A percentile compares a stretch with the other conserved stretches of the same genome.
phyloP scores from a whole-genome alignment of 164 flowering plant genomes.

The Tetracentron sinense region DNA sequence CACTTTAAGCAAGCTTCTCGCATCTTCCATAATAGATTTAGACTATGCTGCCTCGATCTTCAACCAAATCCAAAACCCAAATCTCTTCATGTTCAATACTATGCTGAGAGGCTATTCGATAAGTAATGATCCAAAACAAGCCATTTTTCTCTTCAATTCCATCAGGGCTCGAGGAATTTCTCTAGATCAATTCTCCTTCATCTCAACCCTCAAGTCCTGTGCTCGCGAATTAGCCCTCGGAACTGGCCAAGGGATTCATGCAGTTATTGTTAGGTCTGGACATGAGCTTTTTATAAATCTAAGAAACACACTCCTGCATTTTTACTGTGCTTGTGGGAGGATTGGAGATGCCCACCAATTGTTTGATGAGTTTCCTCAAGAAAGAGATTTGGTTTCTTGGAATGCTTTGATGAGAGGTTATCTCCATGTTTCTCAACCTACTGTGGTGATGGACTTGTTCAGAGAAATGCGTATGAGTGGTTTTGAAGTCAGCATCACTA shows the following conservation, averaged over 20 bases:
- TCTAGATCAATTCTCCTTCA: conserved; percentile 42
- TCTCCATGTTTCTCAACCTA: conserved; percentile 28
- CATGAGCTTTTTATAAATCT: conserved; percentile 27
- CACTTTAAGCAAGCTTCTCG: conserved; percentile 52
- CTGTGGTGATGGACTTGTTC: conserved; percentile 25
- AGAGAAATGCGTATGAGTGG: conserved; percentile 25
- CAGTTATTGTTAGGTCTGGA: conserved; percentile 32
- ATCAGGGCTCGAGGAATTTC: conserved; percentile 27
- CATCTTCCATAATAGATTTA: conserved; percentile 24
- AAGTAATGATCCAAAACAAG: conserved; percentile 27
- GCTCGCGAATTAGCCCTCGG: conserved; percentile 18
- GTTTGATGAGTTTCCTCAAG: conserved; percentile 40
- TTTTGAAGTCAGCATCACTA: conserved; percentile 14
- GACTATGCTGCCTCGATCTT: conserved; percentile 42
- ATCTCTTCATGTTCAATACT: conserved; percentile 51
- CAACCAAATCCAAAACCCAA: conserved; percentile 28
- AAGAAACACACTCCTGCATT: conserved; percentile 37
- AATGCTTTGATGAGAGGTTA: conserved; percentile 49
- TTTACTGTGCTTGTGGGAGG: conserved; percentile 33
- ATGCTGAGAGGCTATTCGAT: conserved; percentile 43
- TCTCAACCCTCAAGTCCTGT: conserved; percentile 42
- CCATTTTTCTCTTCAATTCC: conserved; percentile 29
- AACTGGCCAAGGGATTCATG: conserved; percentile 36
- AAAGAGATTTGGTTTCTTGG: conserved; percentile 48
- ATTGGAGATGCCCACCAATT: conserved; percentile 33